These are phyloP conservation scores for Rhizopogon roseolus DNA, from an alignment of 768 basidiomycete genomes.

Conservation along the genomic window DNA sequence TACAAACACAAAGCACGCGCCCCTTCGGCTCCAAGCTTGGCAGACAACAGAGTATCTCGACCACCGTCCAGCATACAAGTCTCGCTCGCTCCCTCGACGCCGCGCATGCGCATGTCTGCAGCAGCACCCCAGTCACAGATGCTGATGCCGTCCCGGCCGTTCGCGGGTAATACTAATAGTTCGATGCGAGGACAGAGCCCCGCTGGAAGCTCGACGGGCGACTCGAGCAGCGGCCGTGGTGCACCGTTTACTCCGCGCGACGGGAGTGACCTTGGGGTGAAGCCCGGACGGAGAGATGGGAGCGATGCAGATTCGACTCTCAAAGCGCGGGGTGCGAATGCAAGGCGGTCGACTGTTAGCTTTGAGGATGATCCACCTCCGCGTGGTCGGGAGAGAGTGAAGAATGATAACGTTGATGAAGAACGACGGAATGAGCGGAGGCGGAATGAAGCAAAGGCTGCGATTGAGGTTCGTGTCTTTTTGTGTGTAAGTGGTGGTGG, in stretches of 20 bases:
- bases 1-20: slow-evolving; percentile 12
- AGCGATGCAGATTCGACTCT: slow-evolving; percentile 23
- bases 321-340: slow-evolving; percentile 28
- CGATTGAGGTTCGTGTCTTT: slow-evolving; percentile 67
- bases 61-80: slow-evolving; percentile 6
- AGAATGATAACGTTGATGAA: slow-evolving; percentile 34
- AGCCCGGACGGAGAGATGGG: slow-evolving; percentile 13
- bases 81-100: slow-evolving; percentile 5
- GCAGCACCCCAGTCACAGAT: slow-evolving; percentile 17
- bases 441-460: slow-evolving; percentile 78
- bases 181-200: slow-evolving; percentile 55
- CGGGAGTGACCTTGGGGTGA: slow-evolving; percentile 55
- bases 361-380: slow-evolving; percentile 48
- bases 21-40: slow-evolving; percentile 5
- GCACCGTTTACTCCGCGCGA: slow-evolving; percentile 75
- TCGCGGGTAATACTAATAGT: slow-evolving; percentile 36
- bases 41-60: slow-evolving; percentile 10
- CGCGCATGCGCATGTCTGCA: slow-evolving; percentile 8
- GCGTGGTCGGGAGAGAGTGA: slow-evolving; percentile 27
- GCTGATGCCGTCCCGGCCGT: slow-evolving; percentile 46
- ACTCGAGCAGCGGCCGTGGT: slow-evolving; percentile 68
- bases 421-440: slow-evolving; percentile 66
- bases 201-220: slow-evolving; percentile 74
- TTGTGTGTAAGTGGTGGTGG: not conserved
- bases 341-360: slow-evolving; percentile 60